Evolutionary conservation across 139 green algal species (phyloP), one percentile per base, ranked within the genome.

Genomic region (Zygnema circumcarinatum): DNA sequence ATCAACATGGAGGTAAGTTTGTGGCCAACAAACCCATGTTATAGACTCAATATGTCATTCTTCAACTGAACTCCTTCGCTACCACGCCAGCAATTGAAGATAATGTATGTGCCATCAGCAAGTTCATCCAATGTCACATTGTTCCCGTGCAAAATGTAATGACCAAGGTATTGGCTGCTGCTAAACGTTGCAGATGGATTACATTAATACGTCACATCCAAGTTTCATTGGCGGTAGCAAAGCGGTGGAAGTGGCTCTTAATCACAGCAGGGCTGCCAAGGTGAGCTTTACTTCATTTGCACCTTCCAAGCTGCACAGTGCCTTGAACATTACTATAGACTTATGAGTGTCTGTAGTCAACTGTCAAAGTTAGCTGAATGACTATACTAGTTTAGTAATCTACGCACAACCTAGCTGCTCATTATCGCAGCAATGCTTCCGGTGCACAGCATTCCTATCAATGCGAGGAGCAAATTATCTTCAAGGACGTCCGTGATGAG

Each of bases 181-280:
- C 7, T 62, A 16, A 7, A 62, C 16, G 11, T 41, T 1, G 0
- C 87, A 92, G 94, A 93, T 96, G 74, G 95, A 96, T 31, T 98
- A 96, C 94, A 98, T 99, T 92, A 99, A 99, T 93, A 98, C 95
- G 36, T 94, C 95, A 87, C 96, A 99, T 91, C 95, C 96, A 0
- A 92, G 93, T 42, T 98, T 99, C 89, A 85, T 93, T 42, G 90
- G 88, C 1, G 90, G 84, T 2, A 73, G 38, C 47, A 62, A 67
- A 75, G 90, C 90, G 1, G 84, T 93, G 42, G 78, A 86, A 72
- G 38, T 72, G 33, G 84, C 83, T 2, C 62, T 90, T 41, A 54
- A 82, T 31, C 79, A 87, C 3, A 7, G 69, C 31, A 67, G 80
- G 69, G 69, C 7, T 42, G 33, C 76, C 11, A 84, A 84, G 76